These are phyloP conservation scores for Tephrocybe sp. DNA, from an alignment of 768 basidiomycete species.

Conservation along the genomic window DNA sequence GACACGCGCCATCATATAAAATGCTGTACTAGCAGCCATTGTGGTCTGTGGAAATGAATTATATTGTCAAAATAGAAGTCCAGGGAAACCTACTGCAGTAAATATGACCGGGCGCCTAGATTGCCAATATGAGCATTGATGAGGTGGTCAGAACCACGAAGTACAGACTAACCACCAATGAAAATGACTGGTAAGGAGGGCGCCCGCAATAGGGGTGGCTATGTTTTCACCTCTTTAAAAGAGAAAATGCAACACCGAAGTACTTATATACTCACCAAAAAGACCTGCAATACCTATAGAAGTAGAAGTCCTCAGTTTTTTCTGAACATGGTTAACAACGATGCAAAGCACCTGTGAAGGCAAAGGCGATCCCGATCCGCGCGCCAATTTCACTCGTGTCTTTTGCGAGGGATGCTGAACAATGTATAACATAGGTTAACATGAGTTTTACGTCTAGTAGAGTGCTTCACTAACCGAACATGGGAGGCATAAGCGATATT, in stretches of 20 bases:
- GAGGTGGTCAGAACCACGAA: no score
- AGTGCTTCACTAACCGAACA: no score
- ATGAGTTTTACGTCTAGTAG: no score
- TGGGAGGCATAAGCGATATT: constrained; percentile 25
- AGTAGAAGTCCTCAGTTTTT: background rate
- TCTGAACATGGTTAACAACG: constrained; percentile 5
- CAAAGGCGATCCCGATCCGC: constrained; percentile 46
- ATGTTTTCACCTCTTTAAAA: background rate
- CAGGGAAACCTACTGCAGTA: background rate
- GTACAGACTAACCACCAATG: constrained; percentile 34
- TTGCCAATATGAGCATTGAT: background rate
- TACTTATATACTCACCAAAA: constrained; percentile 30
- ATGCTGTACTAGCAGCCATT: no score
- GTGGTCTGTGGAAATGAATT: no score
- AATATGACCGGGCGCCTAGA: constrained; percentile 18
- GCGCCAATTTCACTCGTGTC: constrained; percentile 46
- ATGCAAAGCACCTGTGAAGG: constrained; percentile 32
- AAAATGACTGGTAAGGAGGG: constrained; percentile 42
- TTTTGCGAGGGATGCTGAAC: constrained; percentile 30
- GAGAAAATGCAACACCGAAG: background rate
- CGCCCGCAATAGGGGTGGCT: constrained; percentile 51
- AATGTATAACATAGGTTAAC: no score
- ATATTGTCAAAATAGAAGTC: no score
- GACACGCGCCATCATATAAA: no score
- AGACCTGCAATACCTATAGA: constrained; percentile 25